Conservation (phyloP, 176 grass and related monocot genomes). For the Cenchrus purpureus region DNA sequence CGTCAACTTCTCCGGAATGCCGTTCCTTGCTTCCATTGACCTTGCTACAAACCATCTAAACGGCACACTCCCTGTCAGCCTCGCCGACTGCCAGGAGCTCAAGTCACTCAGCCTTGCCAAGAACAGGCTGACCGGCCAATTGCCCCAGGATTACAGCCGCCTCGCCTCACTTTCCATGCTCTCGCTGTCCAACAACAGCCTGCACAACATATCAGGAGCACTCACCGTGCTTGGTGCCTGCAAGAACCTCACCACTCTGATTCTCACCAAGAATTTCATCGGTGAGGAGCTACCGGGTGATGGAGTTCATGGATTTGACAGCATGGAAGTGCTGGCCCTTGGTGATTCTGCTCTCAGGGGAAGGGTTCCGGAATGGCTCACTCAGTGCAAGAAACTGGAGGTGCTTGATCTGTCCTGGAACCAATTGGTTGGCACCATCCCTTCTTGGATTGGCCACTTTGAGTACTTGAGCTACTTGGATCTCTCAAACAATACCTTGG, state of each 20-base stretch:
- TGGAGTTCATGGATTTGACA: conserved; percentile 49
- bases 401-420: conserved; percentile 99
- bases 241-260: conserved; percentile 78
- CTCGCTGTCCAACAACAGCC: conserved; percentile 92
- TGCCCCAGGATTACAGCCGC: conserved; percentile 52
- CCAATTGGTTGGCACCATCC: conserved; percentile 64
- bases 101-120: conserved; percentile 86
- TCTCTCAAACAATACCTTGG: conserved; percentile 91
- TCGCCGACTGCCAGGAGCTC: conserved; percentile 62
- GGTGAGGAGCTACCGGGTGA: conserved; percentile 65
- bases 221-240: conserved; percentile 53
- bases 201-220: conserved; percentile 71
- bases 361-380: conserved; percentile 62
- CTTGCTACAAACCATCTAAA: conserved; percentile 80
- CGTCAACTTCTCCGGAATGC: conserved; percentile 81
- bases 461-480: conserved; percentile 84
- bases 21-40: conserved; percentile 60
- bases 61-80: conserved; percentile 64
- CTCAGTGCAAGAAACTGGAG: conserved; percentile 73
- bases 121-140: conserved; percentile 70
- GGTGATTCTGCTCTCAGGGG: conserved; percentile 83
- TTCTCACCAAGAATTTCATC: conserved; percentile 86
- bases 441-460: conserved; percentile 61
- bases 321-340: conserved; percentile 76
- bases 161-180: conserved; percentile 69